These are phyloP conservation scores for Sphaerulina populicola DNA, from an alignment of 2,329 filamentous ascomycete genomes.

Conservation along the genomic window DNA sequence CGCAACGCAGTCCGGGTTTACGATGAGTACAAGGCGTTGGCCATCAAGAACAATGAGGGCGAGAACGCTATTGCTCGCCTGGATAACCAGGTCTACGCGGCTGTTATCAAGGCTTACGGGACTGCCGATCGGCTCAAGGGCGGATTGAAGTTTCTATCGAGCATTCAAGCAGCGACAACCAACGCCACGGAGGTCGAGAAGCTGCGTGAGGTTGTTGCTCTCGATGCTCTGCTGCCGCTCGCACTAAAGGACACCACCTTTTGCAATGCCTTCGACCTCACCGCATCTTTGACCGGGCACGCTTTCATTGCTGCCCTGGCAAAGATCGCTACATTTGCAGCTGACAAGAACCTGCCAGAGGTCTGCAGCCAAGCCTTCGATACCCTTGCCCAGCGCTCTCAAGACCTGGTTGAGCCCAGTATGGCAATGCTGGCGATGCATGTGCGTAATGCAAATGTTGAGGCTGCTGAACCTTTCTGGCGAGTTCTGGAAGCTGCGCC, in stretches of 20 bases:
- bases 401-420: constrained; percentile 48
- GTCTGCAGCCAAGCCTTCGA: constrained; percentile 55
- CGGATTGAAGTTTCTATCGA: constrained; percentile 76
- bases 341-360: constrained; percentile 64
- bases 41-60: constrained; percentile 75
- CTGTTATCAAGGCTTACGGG: constrained; percentile 85
- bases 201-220: constrained; percentile 63
- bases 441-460: constrained; percentile 70
- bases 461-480: constrained; percentile 73
- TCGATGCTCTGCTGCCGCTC: constrained; percentile 69
- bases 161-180: constrained; percentile 55
- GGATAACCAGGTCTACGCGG: constrained; percentile 78
- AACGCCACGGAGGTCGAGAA: constrained; percentile 34
- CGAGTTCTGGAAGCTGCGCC: constrained; percentile 57
- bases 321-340: constrained; percentile 66
- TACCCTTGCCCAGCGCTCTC: constrained; percentile 43
- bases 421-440: constrained; percentile 81
- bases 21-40: constrained; percentile 83
- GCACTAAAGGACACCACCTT: constrained; percentile 64
- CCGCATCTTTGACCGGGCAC: constrained; percentile 51
- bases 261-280: constrained; percentile 65
- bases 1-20: constrained; percentile 88
- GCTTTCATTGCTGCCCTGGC: constrained; percentile 58
- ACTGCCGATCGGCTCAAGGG: constrained; percentile 70
- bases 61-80: constrained; percentile 59